Percentiles rank a stretch among this genome's conserved stretches.
Conservation (phyloP, 768 basidiomycete genomes). For the Boletus rex-veris region DNA sequence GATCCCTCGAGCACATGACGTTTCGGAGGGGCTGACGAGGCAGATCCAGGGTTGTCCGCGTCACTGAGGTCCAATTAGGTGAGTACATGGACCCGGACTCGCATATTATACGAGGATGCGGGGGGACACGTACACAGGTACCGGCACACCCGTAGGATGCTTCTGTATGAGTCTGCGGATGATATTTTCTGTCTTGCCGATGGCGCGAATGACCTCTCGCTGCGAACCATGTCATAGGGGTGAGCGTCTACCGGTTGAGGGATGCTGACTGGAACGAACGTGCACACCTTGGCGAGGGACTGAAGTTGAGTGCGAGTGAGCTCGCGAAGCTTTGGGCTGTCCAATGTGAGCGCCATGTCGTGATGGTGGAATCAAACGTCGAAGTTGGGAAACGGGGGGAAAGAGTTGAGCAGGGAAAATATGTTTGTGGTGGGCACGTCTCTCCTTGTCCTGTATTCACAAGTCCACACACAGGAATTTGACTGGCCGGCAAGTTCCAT, state of each 20-base stretch:
- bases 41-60: neutral
- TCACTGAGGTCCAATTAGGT: conserved; percentile 1
- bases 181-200: conserved; percentile 28
- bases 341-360: conserved; percentile 8
- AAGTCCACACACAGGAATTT: neutral
- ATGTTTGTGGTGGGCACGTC: neutral
- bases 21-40: conserved; percentile 3
- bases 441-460: too few relatives aligned
- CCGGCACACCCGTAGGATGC: conserved; percentile 27
- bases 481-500: neutral
- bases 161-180: conserved; percentile 24
- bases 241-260: neutral
- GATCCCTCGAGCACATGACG: neutral
- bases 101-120: neutral
- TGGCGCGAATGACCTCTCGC: conserved; percentile 26
- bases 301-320: conserved; percentile 23
- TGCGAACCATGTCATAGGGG: neutral
- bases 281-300: conserved; percentile 24
- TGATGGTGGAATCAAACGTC: neutral
- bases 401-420: neutral
- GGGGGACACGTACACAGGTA: conserved; percentile 4
- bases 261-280: neutral
- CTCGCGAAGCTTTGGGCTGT: conserved; percentile 17
- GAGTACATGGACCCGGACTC: neutral
- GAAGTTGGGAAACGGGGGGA: neutral